Conservation (phyloP, 257 asterid genomes). For the Craterostigma plantagineum region DNA sequence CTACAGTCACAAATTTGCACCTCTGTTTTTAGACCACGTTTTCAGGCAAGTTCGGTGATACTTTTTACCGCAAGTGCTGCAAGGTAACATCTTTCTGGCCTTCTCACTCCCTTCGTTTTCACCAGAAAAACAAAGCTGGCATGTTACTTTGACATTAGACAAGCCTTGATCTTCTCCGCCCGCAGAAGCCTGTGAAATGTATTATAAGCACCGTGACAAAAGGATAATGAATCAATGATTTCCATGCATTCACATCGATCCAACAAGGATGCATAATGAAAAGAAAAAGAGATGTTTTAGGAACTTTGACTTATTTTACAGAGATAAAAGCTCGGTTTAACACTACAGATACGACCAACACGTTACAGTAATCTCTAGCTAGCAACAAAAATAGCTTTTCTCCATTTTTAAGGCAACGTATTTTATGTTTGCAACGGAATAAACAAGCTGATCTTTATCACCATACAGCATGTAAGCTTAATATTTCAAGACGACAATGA, state of each 20-base stretch:
- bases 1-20: slow-evolving; percentile 17
- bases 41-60: slow-evolving; percentile 81
- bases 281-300: background rate
- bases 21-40: slow-evolving; percentile 85
- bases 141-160: slow-evolving; percentile 57
- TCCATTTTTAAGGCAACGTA: too few species aligned
- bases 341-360: too few species aligned
- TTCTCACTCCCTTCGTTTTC: slow-evolving; percentile 80
- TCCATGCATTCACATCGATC: background rate
- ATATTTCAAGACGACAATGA: too few species aligned
- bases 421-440: too few species aligned
- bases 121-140: slow-evolving; percentile 80
- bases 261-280: background rate
- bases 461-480: too few species aligned
- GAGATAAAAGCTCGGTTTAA: too few species aligned
- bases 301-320: background rate
- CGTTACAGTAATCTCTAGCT: too few species aligned
- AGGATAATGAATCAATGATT: slow-evolving; percentile 4
- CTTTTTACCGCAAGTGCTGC: slow-evolving; percentile 78
- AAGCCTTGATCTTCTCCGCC: slow-evolving; percentile 57
- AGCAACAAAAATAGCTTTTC: too few species aligned
- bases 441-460: too few species aligned
- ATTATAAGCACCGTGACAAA: slow-evolving; percentile 9
- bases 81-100: slow-evolving; percentile 78
- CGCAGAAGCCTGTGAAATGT: slow-evolving; percentile 25